These are phyloP conservation scores for Zangia roseola DNA, from an alignment of 768 basidiomycete species.

Conservation along the genomic window DNA sequence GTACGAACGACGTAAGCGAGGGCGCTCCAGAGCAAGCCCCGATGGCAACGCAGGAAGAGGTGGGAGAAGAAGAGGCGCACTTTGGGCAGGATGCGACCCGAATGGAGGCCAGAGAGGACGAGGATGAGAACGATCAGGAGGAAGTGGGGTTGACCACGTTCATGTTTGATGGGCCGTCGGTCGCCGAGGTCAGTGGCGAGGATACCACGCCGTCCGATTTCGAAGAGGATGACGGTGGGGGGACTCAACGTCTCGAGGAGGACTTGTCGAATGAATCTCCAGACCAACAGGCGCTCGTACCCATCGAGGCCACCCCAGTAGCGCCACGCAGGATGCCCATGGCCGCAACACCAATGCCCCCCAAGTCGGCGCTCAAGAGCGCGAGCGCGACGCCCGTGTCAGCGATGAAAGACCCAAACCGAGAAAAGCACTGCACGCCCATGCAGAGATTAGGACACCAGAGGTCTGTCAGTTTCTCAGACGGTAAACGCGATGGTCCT, in stretches of 20 bases:
- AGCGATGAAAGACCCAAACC: conserved; percentile 52
- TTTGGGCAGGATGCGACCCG: conserved; percentile 29
- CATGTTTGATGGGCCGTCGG: conserved; percentile 62
- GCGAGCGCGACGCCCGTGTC: conserved; percentile 54
- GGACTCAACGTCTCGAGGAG: conserved; percentile 28
- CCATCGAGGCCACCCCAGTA: conserved; percentile 22
- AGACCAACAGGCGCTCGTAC: neutral
- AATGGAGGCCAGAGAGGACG: conserved; percentile 49
- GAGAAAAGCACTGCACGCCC: conserved; percentile 55
- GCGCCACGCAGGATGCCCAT: conserved; percentile 10
- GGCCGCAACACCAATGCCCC: conserved; percentile 30
- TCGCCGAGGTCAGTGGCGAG: conserved; percentile 42
- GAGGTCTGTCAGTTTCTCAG: conserved; percentile 96
- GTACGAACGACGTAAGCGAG: conserved; percentile 12
- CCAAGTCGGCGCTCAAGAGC: conserved; percentile 44
- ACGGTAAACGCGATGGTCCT: conserved; percentile 88
- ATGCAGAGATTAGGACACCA: conserved; percentile 49
- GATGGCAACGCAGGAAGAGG: conserved; percentile 13
- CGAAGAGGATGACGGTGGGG: conserved; percentile 23
- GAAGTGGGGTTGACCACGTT: conserved; percentile 71
- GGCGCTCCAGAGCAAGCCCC: neutral
- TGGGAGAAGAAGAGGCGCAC: conserved; percentile 14
- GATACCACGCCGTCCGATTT: conserved; percentile 43
- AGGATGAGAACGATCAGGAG: conserved; percentile 55
- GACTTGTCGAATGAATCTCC: conserved; percentile 26